These are phyloP conservation scores for Ophiosphaerella korrae DNA, from an alignment of 2,329 filamentous ascomycete species.

Conservation along the genomic window DNA sequence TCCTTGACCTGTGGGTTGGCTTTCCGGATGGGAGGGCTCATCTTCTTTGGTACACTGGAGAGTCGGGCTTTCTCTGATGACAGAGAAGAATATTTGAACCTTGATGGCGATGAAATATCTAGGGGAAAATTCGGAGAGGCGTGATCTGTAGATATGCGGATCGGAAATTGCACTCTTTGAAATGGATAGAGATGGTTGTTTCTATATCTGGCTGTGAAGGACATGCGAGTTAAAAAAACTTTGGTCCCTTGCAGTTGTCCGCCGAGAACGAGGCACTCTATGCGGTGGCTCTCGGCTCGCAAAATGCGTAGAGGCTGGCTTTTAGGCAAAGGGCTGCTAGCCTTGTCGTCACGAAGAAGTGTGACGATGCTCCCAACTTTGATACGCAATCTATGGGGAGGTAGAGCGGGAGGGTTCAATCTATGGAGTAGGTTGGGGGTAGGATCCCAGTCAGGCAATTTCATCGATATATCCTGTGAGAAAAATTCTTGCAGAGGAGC, in stretches of 20 bases:
- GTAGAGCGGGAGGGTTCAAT: constrained; percentile 38
- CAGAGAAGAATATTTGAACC: constrained; percentile 29
- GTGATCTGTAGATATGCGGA: constrained; percentile 34
- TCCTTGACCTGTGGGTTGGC: constrained; percentile 7
- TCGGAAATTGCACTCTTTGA: constrained; percentile 39
- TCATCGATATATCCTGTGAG: constrained; percentile 35
- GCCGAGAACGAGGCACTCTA: constrained; percentile 43
- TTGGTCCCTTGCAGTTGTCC: constrained; percentile 42
- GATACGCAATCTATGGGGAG: constrained; percentile 41
- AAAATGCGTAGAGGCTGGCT: constrained; percentile 40
- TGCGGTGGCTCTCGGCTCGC: constrained; percentile 28
- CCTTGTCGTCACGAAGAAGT: constrained; percentile 35
- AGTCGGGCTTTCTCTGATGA: constrained; percentile 8
- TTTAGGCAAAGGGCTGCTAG: constrained; percentile 38
- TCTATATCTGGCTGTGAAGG: constrained; percentile 35
- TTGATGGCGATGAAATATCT: constrained; percentile 12
- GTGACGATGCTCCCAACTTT: constrained; percentile 41
- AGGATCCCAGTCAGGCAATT: constrained; percentile 31
- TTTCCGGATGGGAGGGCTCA: background rate
- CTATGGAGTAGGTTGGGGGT: constrained; percentile 34
- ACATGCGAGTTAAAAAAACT: constrained; percentile 32
- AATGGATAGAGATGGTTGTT: constrained; percentile 35
- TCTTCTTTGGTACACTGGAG: constrained; percentile 12
- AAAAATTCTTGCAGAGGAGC: constrained; percentile 39
- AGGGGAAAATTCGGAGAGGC: background rate